Base-by-base conservation (phyloP, 2,329 filamentous ascomycete genomes). In the Colletotrichum sp. region DNA sequence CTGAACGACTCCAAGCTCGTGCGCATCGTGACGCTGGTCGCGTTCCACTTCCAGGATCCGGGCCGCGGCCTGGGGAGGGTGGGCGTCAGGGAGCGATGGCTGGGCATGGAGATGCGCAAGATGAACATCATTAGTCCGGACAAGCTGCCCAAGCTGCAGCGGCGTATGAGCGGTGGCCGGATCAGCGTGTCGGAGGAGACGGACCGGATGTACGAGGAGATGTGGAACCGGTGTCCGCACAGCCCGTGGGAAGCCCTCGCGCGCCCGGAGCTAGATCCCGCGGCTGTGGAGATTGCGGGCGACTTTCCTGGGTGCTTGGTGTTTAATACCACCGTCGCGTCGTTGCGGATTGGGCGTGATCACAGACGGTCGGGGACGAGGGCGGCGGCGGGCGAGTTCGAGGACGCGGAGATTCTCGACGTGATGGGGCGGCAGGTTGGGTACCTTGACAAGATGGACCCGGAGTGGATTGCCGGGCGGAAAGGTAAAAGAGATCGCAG, bases 161-260 rank as follows among this genome's bases (percentile, higher is more conserved):
- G 71, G 57, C 36, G 26, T 13, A 73, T 73, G 71, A 32, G 36
- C 57, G 71, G 65, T 2, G 71, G 71, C 2, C 32, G 55, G 57
- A n/a, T 73, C 21, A 34, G 26, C 4, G 52, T 69, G 36, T 55
- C 65, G 13, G 28, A 34, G 18, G 71, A 73, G 57, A 55, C 13
- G 18, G 28, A 63, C 13, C 49, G 39, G 18, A 26, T 39, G 55
- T 60, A 69, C 30, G 12, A 9, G 8, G 24, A 69, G 57, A 73
- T 73, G 71, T 73, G 71, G 71, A 66, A 55, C 8, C 18, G 5
- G 39, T 73, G 71, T 32, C 65, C 71, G 3, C 71, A 69, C 36
- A 73, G 65, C 7, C 71, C 71, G 6, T 73, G 71, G 71, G 64
- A 69, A 24, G 65, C 71, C 13, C 71, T 73, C 30, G 57, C 36